Percentiles rank a stretch among this genome's conserved stretches.
These are phyloP conservation scores for Solanum tarapatanum DNA, from an alignment of 257 asterid species.

Conservation along the genomic window DNA sequence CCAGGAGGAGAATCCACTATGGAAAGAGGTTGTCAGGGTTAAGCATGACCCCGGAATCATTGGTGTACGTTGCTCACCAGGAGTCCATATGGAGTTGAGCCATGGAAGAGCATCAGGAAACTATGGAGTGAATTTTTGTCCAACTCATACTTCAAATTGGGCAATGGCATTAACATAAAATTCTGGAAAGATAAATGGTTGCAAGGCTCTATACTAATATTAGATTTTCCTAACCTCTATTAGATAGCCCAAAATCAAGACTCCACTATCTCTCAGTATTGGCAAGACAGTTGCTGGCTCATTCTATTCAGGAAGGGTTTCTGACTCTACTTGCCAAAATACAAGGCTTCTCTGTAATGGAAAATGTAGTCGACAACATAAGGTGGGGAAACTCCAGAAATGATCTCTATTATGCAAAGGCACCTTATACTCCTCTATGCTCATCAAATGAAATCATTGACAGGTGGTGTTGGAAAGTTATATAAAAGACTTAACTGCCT, in stretches of 20 bases:
- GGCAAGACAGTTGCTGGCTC: not conserved
- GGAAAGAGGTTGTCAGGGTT: not conserved
- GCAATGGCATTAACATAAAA: not conserved
- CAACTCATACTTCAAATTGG: not conserved
- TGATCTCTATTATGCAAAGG: not conserved
- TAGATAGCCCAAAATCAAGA: not conserved
- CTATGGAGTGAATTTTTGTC: not conserved
- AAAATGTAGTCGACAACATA: not conserved
- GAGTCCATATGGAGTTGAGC: not conserved
- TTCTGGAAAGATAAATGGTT: not conserved
- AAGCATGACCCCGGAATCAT: not conserved
- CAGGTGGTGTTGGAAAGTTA: not conserved
- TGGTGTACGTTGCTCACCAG: not conserved
- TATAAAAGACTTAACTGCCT: not conserved
- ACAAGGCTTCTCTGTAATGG: not conserved
- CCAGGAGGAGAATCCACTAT: not conserved
- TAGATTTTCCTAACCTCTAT: not conserved
- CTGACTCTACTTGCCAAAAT: not conserved
- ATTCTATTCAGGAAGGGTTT: not conserved
- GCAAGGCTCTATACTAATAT: not conserved
- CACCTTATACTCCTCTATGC: not conserved
- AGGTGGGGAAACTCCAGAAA: not conserved
- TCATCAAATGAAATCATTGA: not conserved
- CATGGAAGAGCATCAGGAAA: not conserved
- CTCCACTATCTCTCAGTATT: not conserved